These are phyloP conservation scores for Lantana camara DNA, from an alignment of 257 asterid species.

Conservation along the genomic window DNA sequence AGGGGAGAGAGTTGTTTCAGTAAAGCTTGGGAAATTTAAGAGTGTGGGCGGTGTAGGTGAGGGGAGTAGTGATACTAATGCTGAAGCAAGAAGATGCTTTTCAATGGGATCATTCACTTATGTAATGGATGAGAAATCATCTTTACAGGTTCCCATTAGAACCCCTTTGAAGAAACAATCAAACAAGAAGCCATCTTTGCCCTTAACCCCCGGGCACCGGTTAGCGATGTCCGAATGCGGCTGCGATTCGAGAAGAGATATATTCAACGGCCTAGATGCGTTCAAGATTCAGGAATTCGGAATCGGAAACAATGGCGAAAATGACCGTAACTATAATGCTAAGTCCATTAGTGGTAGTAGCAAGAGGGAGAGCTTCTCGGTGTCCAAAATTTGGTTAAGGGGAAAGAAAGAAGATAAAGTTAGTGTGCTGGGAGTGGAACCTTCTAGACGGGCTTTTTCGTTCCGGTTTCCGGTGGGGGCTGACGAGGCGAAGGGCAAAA, in stretches of 20 bases:
- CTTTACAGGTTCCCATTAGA: constrained; percentile 78
- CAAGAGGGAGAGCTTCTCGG: constrained; percentile 70
- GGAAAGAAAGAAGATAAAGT: constrained; percentile 43
- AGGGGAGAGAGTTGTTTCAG: constrained; percentile 65
- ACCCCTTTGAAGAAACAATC: constrained; percentile 55
- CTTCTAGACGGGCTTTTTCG: constrained; percentile 67
- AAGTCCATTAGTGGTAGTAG: constrained; percentile 42
- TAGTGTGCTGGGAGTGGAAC: constrained; percentile 34
- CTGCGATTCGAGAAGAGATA: constrained; percentile 66
- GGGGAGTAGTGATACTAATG: constrained; percentile 32
- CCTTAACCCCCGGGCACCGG: constrained; percentile 62
- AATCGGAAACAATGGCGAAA: not conserved
- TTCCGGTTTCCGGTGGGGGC: constrained; percentile 49
- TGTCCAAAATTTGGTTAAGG: constrained; percentile 75
- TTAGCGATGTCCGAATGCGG: constrained; percentile 85
- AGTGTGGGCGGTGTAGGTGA: constrained; percentile 51
- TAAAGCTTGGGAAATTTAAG: constrained; percentile 85
- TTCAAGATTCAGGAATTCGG: constrained; percentile 23
- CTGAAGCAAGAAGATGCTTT: constrained; percentile 79
- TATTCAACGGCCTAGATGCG: constrained; percentile 51
- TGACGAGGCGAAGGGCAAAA: constrained; percentile 22
- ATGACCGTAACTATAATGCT: not conserved
- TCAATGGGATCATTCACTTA: constrained; percentile 98
- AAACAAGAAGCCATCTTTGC: constrained; percentile 49
- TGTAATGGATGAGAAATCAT: constrained; percentile 69